Percentiles rank a stretch among this genome's conserved stretches.
Conservation (phyloP, 768 basidiomycete species). For the Astraeus odoratus region DNA sequence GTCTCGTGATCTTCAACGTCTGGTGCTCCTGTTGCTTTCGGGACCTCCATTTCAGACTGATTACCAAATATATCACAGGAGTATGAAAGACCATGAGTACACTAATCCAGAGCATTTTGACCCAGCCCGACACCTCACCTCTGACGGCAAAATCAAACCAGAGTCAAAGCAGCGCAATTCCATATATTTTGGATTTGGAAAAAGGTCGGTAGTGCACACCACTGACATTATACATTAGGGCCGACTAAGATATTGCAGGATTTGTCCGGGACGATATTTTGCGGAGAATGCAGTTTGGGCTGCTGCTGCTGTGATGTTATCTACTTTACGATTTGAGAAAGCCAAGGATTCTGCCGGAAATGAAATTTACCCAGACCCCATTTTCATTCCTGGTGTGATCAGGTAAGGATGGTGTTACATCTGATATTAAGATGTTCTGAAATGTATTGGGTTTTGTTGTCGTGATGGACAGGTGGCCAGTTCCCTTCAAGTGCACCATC, state of each 20-base stretch:
- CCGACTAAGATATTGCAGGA: neutral
- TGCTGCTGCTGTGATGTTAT: neutral
- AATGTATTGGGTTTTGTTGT: too few species aligned
- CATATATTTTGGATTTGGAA: neutral
- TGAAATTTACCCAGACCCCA: too few species aligned
- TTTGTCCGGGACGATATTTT: slow-evolving; percentile 2
- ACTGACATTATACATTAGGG: neutral
- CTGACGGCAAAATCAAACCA: neutral
- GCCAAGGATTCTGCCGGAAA: slow-evolving; percentile 1
- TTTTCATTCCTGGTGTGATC: too few species aligned
- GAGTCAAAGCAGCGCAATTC: neutral
- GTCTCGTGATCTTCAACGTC: neutral
- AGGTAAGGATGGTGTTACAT: too few species aligned
- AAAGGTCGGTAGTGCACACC: neutral
- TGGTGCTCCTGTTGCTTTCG: neutral
- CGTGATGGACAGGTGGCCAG: too few species aligned
- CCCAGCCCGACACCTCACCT: neutral
- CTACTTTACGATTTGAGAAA: neutral
- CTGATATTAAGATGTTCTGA: too few species aligned
- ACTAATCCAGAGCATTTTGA: neutral
- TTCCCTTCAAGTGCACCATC: too few species aligned
- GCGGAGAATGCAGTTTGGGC: neutral
- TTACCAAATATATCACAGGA: neutral
- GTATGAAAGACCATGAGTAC: neutral
- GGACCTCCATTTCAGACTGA: neutral